Base-by-base conservation (phyloP, 257 asterid genomes). In the Solanum chaucha region DNA sequence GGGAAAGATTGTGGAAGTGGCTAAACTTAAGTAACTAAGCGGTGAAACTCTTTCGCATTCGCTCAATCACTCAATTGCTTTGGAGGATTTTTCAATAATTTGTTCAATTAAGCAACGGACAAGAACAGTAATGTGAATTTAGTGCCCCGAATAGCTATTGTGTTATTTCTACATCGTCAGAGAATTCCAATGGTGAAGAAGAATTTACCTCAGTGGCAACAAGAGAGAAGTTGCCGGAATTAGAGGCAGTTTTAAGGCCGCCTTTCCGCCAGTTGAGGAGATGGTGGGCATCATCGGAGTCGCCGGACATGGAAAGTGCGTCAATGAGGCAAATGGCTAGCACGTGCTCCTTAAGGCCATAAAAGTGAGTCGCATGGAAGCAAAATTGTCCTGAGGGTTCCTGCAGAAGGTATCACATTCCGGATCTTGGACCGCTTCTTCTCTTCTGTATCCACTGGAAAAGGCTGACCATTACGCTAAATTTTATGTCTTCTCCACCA, bases 291-390 rank as follows among this genome's bases (percentile, higher is more conserved):
- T 48, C 58, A 48, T 48, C 20, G 20, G 20, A 48, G 58, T 48
- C 6, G 3, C 20, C 7, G 2, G 58, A 48, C 58, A 14, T 4
- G 19, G 19, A 13, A 48, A 48, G 58, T 48, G 58, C 7, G 7
- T 48, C 20, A 46, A 48, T 48, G 58, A 5, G 20, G 93, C 96
- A 95, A 1, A 95, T 95, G 86, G 99, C 96, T 13, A 95, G 98
- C 30, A 89, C 98, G 92, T 95, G 98, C 93, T 97, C 98, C 10
- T 94, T 94, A 64, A 97, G 95, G 2, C 98, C 98, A 86, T 97
- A 97, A 61, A 95, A 92, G n/a, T 92, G 87, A 97, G 90, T 77
- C 99, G 94, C 75, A 97, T 92, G 87, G 98, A 90, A 87, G 95
- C 88, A 94, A 97, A 97, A 90, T 91, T 94, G 80, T 95, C 98